Conservation (phyloP, 305 asterid genomes). For the Lippia alba region DNA sequence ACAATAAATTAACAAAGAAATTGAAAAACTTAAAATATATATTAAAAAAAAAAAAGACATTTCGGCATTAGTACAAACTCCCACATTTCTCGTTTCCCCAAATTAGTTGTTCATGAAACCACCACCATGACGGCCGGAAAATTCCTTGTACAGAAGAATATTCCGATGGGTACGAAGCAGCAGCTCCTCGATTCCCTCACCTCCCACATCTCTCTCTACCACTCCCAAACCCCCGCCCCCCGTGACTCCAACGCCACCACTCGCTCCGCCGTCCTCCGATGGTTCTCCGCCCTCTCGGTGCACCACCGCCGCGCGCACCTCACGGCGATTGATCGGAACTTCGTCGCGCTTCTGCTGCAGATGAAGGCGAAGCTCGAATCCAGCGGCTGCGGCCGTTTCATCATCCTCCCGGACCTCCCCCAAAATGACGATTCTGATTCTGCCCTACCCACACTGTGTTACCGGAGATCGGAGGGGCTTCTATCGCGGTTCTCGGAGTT, state of each 20-base stretch:
- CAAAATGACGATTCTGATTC: conserved; percentile 39
- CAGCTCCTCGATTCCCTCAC: conserved; percentile 69
- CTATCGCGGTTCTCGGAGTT: conserved; percentile 55
- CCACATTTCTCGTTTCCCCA: conserved; percentile 21
- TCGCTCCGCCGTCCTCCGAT: conserved; percentile 70
- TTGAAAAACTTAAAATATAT: background rate
- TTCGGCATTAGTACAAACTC: conserved; percentile 5
- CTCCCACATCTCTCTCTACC: conserved; percentile 75
- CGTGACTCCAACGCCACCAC: conserved; percentile 44
- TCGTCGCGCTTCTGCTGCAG: conserved; percentile 63
- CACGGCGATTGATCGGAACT: conserved; percentile 57
- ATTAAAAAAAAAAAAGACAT: background rate
- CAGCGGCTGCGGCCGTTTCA: conserved; percentile 66
- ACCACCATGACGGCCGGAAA: conserved; percentile 35
- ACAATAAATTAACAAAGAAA: background rate
- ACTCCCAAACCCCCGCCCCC: conserved; percentile 45
- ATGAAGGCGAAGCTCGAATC: conserved; percentile 69
- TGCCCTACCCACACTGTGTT: conserved; percentile 78
- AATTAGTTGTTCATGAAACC: conserved; percentile 15
- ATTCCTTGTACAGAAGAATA: conserved; percentile 34
- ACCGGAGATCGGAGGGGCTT: conserved; percentile 73
- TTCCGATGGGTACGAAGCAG: conserved; percentile 53
- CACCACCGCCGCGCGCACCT: conserved; percentile 89
- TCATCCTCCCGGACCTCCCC: conserved; percentile 88
- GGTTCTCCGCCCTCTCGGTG: conserved; percentile 83